Conservation (phyloP, 768 basidiomycete genomes). For the Botryobasidium botryosum region DNA sequence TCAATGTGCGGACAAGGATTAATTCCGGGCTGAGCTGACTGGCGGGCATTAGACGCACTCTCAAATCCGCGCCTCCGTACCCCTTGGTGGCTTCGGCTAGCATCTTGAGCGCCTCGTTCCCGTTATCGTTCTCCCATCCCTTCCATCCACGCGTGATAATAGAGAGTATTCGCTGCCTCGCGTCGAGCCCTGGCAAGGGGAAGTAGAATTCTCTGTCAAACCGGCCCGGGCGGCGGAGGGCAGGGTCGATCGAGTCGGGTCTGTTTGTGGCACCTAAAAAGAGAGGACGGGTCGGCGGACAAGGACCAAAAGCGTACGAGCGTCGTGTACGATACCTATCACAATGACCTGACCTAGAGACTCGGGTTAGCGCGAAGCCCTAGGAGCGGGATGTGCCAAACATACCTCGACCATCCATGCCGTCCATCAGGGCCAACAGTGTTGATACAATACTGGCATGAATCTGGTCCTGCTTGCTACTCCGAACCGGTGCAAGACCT, state of each 20-base stretch:
- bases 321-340: no score
- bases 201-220: conserved; percentile 99
- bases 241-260: conserved; percentile 96
- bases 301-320: no score
- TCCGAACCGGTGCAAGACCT: conserved; percentile 83
- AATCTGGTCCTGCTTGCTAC: conserved; percentile 98
- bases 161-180: conserved; percentile 69
- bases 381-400: background rate
- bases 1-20: background rate
- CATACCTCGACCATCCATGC: conserved; percentile 84
- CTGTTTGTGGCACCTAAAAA: conserved; percentile 97
- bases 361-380: background rate
- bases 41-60: conserved; percentile 42
- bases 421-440: conserved; percentile 92
- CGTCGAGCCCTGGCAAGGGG: conserved; percentile 68
- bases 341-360: conserved; percentile 69
- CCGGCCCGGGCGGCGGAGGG: conserved; percentile 78
- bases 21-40: background rate
- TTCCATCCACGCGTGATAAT: conserved; percentile 88
- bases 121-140: conserved; percentile 48
- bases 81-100: conserved; percentile 87
- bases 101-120: conserved; percentile 36
- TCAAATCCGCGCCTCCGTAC: conserved; percentile 90
- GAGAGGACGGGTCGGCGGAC: no score
- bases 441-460: conserved; percentile 97